Evolutionary conservation across 139 green algal genomes (phyloP), one percentile per base, ranked within the genome.

Genomic region (Chlamydomonas incerta): DNA sequence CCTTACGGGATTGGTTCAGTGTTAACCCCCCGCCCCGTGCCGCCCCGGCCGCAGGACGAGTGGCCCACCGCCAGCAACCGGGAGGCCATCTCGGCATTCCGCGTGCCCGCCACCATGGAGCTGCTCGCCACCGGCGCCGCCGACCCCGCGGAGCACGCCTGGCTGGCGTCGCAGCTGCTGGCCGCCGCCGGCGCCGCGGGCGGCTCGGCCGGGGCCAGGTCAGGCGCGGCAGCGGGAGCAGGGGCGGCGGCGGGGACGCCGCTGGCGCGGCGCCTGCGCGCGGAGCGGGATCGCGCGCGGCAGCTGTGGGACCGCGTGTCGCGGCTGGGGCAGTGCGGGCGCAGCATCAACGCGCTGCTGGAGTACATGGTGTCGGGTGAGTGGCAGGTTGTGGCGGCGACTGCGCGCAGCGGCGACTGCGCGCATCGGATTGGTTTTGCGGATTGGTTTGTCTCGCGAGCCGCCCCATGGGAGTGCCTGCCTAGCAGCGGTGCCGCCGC

Each of bases 281-380:
- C 67, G 31, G 41, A 85, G 47, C 66, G 47, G 33, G 47, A 5
- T 31, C 67, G 66, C 50, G 66, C 65, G 24, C 33, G 47, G 26
- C 21, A 62, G 11, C 46, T 85, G 50, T 13, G 24, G 13, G 80
- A 29, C 31, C n/a, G 26, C 9, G 13, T 57, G 5, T 33, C 14
- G 26, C 65, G 6, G 23, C 46, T 85, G 41, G 13, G 20, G 0
- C 29, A 28, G 13, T 17, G 24, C 17, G 18, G 20, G 17, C 47
- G 41, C 33, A 58, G 47, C 13, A 77, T 76, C 52, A 77, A 85
- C 65, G 21, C 11, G 14, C 80, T 85, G 14, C 0, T 85, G n/a
- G 47, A 76, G 3, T 85, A 77, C 65, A 85, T 85, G 80, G 37
- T 66, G 28, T 70, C 31, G 11, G 79, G 79, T 85, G 21, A 67